These are phyloP conservation scores for Xylaria sp. DNA, from an alignment of 2,329 filamentous ascomycete genomes.

Conservation along the genomic window DNA sequence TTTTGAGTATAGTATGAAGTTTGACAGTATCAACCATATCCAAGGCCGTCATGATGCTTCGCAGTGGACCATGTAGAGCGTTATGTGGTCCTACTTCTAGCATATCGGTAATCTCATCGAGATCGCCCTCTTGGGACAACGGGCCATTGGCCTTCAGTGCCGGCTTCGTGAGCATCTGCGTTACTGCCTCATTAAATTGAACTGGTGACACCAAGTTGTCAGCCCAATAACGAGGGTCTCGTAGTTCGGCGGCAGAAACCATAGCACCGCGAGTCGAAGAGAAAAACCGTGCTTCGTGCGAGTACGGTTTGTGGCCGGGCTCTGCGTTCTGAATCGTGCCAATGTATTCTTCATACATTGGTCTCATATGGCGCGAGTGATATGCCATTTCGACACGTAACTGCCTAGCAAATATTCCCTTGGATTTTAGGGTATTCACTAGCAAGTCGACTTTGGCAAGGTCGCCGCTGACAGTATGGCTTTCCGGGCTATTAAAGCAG, in stretches of 20 bases:
- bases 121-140: neutral
- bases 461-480: slow-evolving; percentile 36
- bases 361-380: slow-evolving; percentile 43
- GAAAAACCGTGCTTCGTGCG: slow-evolving; percentile 21
- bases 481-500: slow-evolving; percentile 33
- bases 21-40: slow-evolving; percentile 4
- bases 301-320: slow-evolving; percentile 9
- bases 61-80: slow-evolving; percentile 42
- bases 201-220: slow-evolving; percentile 29
- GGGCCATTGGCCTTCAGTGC: neutral
- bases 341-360: slow-evolving; percentile 36
- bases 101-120: slow-evolving; percentile 20
- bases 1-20: slow-evolving; percentile 25
- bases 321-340: slow-evolving; percentile 15
- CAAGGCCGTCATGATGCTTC: slow-evolving; percentile 6
- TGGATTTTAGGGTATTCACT: slow-evolving; percentile 13
- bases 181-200: slow-evolving; percentile 26
- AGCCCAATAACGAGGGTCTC: slow-evolving; percentile 43
- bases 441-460: slow-evolving; percentile 21
- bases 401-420: slow-evolving; percentile 29
- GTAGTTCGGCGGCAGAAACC: slow-evolving; percentile 17
- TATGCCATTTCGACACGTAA: slow-evolving; percentile 35
- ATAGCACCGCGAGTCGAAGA: slow-evolving; percentile 21
- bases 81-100: slow-evolving; percentile 38
- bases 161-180: slow-evolving; percentile 7